Evolutionary conservation across 1,139 yeast genomes (phyloP), one percentile per base, ranked within the genome.

Genomic region (Candida tropicalis): DNA sequence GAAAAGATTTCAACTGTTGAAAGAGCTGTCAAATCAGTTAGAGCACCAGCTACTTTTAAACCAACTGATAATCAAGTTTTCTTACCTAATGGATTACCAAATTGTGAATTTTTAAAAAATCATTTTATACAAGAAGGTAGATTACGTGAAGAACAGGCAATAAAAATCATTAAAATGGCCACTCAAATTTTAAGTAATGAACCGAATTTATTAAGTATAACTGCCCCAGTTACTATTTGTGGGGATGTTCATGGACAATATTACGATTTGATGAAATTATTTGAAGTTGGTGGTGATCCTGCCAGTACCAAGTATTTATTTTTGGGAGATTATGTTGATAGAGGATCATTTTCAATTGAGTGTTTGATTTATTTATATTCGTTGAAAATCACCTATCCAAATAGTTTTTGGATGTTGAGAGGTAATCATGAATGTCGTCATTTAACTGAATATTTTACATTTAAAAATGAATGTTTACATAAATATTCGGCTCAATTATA

Each of bases 401-500:
- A 73, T 34, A 80, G 89, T 4, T 79, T 93, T 52, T 88, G 87
- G 79, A 73, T 93, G 77, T 72, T 93, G 42, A 73, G 99, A 51
- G 99, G 99, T 11, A 93, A 93, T 63, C 99, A 93, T 69, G 99
- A 93, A 64, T 89, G 97, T 61, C 83, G 84, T 49, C 98, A 93
- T 66, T 74, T 93, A 63, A 91, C 99, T 0, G 93, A 89, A 42
- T 91, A 91, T 66, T 93, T 93, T 67, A 91, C 98, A 0, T 93
- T 89, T 70, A 88, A 89, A 65, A 77, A 82, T 48, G 99, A 93
- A 63, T 91, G 98, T 66, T 69, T 86, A 51, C 95, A 89, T 65
- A 93, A 93, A 65, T 91, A 91, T 67, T 79, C 82, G 24, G 54
- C 68, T 32, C 66, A 65, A 2, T 74, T 93, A 18, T 93, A 90